These are phyloP conservation scores for Babesia ovis DNA, from an alignment of 169 alveolate species.

Conservation along the genomic window DNA sequence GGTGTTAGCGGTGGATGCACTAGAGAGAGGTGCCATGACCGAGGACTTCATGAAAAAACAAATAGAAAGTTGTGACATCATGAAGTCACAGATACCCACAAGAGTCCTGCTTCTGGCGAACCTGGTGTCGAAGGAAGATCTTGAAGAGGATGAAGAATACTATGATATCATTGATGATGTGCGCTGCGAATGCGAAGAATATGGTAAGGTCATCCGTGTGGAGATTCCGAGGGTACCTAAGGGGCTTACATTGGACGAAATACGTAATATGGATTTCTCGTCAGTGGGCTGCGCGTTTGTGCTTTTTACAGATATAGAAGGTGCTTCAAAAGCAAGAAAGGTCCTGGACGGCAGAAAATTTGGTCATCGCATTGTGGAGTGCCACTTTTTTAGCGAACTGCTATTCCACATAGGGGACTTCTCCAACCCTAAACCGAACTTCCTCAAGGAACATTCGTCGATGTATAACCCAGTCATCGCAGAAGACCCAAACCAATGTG, in stretches of 20 bases:
- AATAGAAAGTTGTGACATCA: constrained; percentile 39
- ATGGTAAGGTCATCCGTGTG: constrained; percentile 80
- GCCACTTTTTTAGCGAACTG: constrained; percentile 77
- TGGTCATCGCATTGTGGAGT: constrained; percentile 74
- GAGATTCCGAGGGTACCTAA: constrained; percentile 83
- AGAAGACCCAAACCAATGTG: constrained; percentile 62
- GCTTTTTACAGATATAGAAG: constrained; percentile 71
- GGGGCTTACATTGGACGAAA: constrained; percentile 62
- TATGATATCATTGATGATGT: constrained; percentile 85
- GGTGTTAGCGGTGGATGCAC: constrained; percentile 74
- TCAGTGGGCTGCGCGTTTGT: constrained; percentile 78
- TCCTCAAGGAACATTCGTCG: constrained; percentile 65
- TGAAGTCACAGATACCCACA: constrained; percentile 79
- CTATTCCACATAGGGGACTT: constrained; percentile 57
- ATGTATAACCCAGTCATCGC: constrained; percentile 52
- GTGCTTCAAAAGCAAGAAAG: constrained; percentile 78
- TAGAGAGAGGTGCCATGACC: constrained; percentile 63
- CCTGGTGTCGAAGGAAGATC: constrained; percentile 78
- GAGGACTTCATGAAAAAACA: constrained; percentile 42
- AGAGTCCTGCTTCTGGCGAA: constrained; percentile 77
- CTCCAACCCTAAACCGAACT: constrained; percentile 75
- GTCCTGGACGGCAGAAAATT: constrained; percentile 79
- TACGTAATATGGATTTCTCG: constrained; percentile 57
- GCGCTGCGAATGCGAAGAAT: constrained; percentile 79
- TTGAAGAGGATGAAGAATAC: constrained; percentile 84